Conservation (phyloP, 106 monocot genomes). For the Acorus calamus region DNA sequence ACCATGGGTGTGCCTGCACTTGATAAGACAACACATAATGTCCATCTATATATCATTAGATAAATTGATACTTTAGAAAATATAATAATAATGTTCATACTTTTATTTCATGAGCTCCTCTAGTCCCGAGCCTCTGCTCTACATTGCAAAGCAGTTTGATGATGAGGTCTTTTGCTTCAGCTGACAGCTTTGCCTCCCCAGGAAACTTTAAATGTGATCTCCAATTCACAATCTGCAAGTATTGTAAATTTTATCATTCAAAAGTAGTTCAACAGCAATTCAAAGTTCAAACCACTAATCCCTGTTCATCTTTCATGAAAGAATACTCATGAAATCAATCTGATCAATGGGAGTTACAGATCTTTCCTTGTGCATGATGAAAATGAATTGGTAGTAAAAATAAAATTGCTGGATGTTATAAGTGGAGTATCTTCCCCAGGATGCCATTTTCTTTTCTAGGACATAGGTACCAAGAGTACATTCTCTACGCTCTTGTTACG, state of each 20-base stretch:
- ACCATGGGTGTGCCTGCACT: slow-evolving; percentile 77
- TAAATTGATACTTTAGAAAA: background rate
- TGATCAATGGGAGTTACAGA: too few species aligned
- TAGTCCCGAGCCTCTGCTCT: slow-evolving; percentile 89
- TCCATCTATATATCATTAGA: background rate
- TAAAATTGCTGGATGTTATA: too few species aligned
- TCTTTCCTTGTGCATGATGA: too few species aligned
- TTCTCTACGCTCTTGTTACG: too few species aligned
- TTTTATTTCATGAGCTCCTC: slow-evolving; percentile 94
- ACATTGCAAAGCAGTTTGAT: slow-evolving; percentile 86
- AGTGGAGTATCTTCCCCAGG: too few species aligned
- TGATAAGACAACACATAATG: slow-evolving; percentile 2
- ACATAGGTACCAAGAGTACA: too few species aligned
- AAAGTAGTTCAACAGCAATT: too few species aligned
- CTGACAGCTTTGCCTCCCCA: slow-evolving; percentile 89
- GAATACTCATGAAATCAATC: background rate
- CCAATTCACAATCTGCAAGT: slow-evolving; percentile 89
- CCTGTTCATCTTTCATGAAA: background rate
- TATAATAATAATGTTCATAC: slow-evolving; percentile 13
- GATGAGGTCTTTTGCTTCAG: slow-evolving; percentile 95
- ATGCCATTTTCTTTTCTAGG: too few species aligned
- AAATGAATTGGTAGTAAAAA: too few species aligned
- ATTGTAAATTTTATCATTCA: too few species aligned
- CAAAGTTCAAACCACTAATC: too few species aligned
- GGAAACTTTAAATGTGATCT: slow-evolving; percentile 93